Base-by-base conservation (phyloP, 176 grass and related monocot species). In the Pharus latifolius region DNA sequence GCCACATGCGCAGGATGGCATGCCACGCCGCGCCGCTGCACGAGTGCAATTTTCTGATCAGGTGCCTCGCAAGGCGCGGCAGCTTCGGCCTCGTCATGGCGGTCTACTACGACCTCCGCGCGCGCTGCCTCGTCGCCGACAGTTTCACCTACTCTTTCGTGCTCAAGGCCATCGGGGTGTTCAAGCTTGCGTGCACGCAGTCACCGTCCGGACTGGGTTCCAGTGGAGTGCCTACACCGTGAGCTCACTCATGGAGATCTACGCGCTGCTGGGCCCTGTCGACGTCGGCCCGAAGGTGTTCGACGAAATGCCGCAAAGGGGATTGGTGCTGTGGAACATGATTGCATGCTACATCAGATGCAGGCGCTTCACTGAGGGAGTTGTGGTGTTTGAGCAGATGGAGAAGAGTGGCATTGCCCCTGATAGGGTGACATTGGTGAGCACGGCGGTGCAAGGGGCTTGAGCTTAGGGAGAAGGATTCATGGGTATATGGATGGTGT, bases 141-240 rank as follows among this genome's bases (percentile, higher is more conserved):
- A 88, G 79, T 52, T 92, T 88, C 74, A 88, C 89, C 38, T 92
- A 92, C 64, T 81, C 78, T 12, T 80, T 88, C 40, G 78, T 92
- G 78, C 67, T 92, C 19, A 88, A 54, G 74, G 81, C 84, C 9
- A 63, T 92, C 18, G 84, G 81, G 4, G 54, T 22, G 16, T 78
- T 92, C 47, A 74, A 68, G 42, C 71, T 92, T 6, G 35, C 56
- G 73, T 23, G 48, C 89, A 85, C 49, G 73, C 50, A 3, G 56
- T 72, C 4, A 46, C 67, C 7, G 38, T 84, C 3, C 88, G 88
- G 70, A 71, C 77, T 13, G 89, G 84, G 1, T 84, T 84, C 63
- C 74, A 76, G 26, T 82, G 79, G 67, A 74, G 88, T 40, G 52
- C 74, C 1, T 88, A 78, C 77, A 88, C 85, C 1, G 48, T 69